Base-by-base conservation (phyloP, 2,329 filamentous ascomycete species). In the Aaosphaeria pasadenensis region DNA sequence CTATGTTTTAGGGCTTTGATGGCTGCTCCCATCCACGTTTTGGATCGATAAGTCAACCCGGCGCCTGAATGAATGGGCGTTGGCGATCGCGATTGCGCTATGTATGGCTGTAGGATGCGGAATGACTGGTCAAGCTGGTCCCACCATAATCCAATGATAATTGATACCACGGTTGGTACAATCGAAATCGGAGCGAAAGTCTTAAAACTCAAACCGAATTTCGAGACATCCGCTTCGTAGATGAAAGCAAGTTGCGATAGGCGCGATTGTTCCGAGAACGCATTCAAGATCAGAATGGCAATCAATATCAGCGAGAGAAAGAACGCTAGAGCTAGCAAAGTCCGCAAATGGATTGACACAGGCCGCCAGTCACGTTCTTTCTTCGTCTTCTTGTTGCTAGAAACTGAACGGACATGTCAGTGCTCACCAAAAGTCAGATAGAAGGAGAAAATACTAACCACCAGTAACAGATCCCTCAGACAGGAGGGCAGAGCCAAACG, bases 121-220 rank as follows among this genome's bases (percentile, higher is more conserved):
- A 59, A 55, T 0, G 53, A 55, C 11, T 33, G 40, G 30, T 60
- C 57, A 1, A 62, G n/a, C 28, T 55, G 51, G 42, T 56, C 56
- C 57, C 57, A 62, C 56, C 56, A 62, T 5, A 62, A 31, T 5
- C 52, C 47, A 36, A 58, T 48, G 3, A 43, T 36, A 7, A 60
- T 53, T 46, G 51, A 52, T 5, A 57, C 31, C n/a, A 57, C n/a
- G 4, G 59, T 56, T 2, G 58, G 58, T 13, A 44, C 55, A 11
- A 61, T 57, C 1, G 58, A 59, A 6, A 58, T 56, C 6, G 58
- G 58, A 11, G 57, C 56, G 30, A 59, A 57, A 0, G 48, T 51
- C 1, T 51, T 48, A 11, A 59, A 50, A 33, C 51, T 52, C 5
- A 53, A 35, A 2, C 44, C 46, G 5, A 56, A 46, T 4, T 44